These are phyloP conservation scores for Mucor mucedo DNA, from an alignment of 371 early-diverging fungal genomes.

Conservation along the genomic window DNA sequence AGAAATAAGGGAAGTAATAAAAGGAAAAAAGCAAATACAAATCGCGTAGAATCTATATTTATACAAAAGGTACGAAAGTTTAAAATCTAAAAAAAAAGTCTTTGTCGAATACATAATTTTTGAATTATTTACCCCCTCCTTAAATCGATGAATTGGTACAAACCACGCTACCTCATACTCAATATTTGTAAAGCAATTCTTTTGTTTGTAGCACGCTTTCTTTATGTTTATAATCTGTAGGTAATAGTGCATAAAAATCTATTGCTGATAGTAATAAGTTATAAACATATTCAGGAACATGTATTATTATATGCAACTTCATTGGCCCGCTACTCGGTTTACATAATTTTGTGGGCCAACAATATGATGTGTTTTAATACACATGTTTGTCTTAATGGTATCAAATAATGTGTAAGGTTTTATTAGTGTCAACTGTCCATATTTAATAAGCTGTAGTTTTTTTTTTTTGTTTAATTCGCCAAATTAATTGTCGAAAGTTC, in stretches of 20 bases:
- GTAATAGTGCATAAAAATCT: neutral
- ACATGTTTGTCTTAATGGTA: neutral
- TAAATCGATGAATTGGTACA: too few relatives aligned
- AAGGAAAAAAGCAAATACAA: neutral
- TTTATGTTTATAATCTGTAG: neutral
- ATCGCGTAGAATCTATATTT: neutral
- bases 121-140: too few relatives aligned
- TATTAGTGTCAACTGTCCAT: too few relatives aligned
- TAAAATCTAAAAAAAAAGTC: too few relatives aligned
- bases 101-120: neutral
- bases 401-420: neutral
- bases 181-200: too few relatives aligned
- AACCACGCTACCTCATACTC: too few relatives aligned
- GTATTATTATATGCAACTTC: neutral
- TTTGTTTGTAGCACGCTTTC: too few relatives aligned
- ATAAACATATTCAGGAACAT: neutral
- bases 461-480: conserved; percentile 1
- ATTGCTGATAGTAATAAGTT: neutral
- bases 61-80: neutral
- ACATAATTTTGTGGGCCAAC: neutral
- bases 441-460: too few relatives aligned
- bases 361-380: neutral
- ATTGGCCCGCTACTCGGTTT: neutral
- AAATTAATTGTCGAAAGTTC: conserved; percentile 15
- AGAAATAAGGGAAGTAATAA: neutral